phyloP scores from a whole-genome alignment of 306 rosid genomes.

The Pterocarpus macrocarpus region DNA sequence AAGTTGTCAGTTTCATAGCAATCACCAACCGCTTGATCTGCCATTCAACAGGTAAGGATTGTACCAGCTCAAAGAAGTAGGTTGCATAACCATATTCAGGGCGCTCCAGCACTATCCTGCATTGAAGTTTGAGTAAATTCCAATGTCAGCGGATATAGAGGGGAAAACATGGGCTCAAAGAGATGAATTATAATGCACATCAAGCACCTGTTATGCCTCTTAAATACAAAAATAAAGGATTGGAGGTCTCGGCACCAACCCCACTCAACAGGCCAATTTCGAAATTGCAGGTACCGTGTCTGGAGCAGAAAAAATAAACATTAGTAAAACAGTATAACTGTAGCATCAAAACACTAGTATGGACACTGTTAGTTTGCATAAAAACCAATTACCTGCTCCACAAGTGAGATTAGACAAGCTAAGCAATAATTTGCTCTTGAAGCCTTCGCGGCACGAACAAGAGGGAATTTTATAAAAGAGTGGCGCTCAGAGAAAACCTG shows the following conservation, averaged over 20 bases:
- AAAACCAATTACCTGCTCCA: constrained; percentile 82
- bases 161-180: constrained; percentile 32
- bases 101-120: constrained; percentile 94
- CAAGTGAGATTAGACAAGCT: constrained; percentile 84
- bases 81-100: constrained; percentile 98
- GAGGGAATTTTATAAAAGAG: constrained; percentile 64
- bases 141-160: constrained; percentile 38
- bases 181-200: constrained; percentile 40
- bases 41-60: constrained; percentile 78
- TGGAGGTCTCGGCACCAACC: constrained; percentile 99
- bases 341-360: constrained; percentile 18
- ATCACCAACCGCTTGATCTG: constrained; percentile 91
- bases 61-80: constrained; percentile 87
- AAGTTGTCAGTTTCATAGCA: constrained; percentile 80
- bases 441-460: constrained; percentile 59
- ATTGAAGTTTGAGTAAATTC: constrained; percentile 43
- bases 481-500: constrained; percentile 73
- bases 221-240: constrained; percentile 87
- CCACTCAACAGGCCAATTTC: constrained; percentile 93
- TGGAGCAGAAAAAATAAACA: constrained; percentile 47
- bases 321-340: constrained; percentile 5
- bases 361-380: constrained; percentile 29
- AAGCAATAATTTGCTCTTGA: constrained; percentile 81
- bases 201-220: constrained; percentile 86
- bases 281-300: constrained; percentile 77